phyloP scores from a whole-genome alignment of 2,329 filamentous ascomycete genomes.

The Lithohypha guttulata region DNA sequence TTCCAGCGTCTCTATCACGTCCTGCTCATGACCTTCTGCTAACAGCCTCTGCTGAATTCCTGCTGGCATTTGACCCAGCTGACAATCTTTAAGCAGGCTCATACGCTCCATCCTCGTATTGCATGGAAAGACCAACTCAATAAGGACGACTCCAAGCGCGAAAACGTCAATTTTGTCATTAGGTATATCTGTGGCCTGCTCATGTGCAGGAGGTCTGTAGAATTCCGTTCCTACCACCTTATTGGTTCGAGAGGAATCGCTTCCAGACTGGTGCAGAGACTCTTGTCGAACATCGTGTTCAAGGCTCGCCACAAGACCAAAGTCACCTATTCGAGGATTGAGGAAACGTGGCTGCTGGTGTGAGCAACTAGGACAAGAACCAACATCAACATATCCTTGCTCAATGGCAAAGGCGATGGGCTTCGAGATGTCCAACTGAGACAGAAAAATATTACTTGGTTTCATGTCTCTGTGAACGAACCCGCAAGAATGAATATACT shows the following conservation, averaged over 20 bases:
- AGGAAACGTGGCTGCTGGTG: constrained; percentile 31
- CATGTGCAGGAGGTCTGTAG: constrained; percentile 42
- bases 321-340: constrained; percentile 56
- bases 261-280: not conserved
- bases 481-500: constrained; percentile 51
- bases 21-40: constrained; percentile 22
- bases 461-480: constrained; percentile 59
- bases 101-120: constrained; percentile 40
- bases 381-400: constrained; percentile 31
- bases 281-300: constrained; percentile 9
- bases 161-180: constrained; percentile 42
- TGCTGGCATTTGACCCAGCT: constrained; percentile 25
- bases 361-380: constrained; percentile 16
- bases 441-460: constrained; percentile 57
- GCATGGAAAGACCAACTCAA: constrained; percentile 51
- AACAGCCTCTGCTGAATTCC: constrained; percentile 32
- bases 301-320: constrained; percentile 51
- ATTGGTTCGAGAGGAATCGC: too few relatives aligned
- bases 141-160: constrained; percentile 32
- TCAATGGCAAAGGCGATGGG: constrained; percentile 26
- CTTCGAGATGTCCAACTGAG: constrained; percentile 32
- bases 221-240: constrained; percentile 51
- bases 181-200: constrained; percentile 3
- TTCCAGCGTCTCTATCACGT: constrained; percentile 25
- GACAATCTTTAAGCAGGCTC: constrained; percentile 31